Percentiles rank a stretch among this genome's conserved stretches.
phyloP scores from a whole-genome alignment of 129 eudicot genomes.

The Helianthus tuberosus region DNA sequence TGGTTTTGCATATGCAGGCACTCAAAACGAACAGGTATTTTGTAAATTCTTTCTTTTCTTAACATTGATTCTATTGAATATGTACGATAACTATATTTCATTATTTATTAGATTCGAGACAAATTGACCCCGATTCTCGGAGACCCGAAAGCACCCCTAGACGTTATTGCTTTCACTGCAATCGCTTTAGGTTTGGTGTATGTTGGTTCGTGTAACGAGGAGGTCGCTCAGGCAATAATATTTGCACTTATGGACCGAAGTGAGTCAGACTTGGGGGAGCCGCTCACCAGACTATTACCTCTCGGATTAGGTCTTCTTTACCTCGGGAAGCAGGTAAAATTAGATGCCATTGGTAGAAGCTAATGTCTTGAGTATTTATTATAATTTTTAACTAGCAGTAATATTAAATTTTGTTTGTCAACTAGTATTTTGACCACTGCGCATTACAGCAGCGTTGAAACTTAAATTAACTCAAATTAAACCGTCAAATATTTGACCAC shows the following conservation, averaged over 20 bases:
- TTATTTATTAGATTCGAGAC: conserved; percentile 61
- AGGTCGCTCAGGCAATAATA: conserved; percentile 95
- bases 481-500: no score
- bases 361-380: not conserved
- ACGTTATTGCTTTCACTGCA: conserved; percentile 91
- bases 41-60: not conserved
- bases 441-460: no score
- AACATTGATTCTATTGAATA: not conserved
- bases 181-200: conserved; percentile 83
- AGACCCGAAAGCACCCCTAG: conserved; percentile 81
- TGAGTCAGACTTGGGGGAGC: conserved; percentile 87
- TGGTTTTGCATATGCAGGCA: conserved; percentile 91
- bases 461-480: no score
- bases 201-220: conserved; percentile 97
- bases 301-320: conserved; percentile 95
- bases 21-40: conserved; percentile 82
- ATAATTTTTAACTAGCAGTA: not conserved
- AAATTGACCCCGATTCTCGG: conserved; percentile 74
- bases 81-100: not conserved
- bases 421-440: no score
- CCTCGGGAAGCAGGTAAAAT: conserved; percentile 90
- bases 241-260: conserved; percentile 91
- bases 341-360: not conserved
- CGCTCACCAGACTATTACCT: conserved; percentile 73
- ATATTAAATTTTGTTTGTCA: conserved; percentile 7